Evolutionary conservation across 2,329 filamentous ascomycete genomes (phyloP).

Genomic region (Botryotinia convoluta): DNA sequence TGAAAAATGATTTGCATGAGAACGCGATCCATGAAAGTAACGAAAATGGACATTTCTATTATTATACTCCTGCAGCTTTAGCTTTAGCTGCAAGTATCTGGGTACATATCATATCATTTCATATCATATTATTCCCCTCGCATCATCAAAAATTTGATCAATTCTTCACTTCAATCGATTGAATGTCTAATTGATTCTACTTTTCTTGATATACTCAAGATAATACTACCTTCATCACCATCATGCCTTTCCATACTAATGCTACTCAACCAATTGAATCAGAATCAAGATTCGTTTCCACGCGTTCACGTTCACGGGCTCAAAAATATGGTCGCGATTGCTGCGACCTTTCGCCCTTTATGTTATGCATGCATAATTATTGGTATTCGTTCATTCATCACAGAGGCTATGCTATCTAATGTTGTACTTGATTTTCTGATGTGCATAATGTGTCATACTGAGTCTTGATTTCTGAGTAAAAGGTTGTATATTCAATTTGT

Average conservation of each 20-base stretch:
- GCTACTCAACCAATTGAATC: neutral
- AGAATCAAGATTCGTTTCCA: neutral
- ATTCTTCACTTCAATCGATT: neutral
- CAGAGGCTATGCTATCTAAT: neutral
- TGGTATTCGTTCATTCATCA: conserved; percentile 3
- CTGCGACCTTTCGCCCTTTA: conserved; percentile 5
- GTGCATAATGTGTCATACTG: conserved; percentile 19
- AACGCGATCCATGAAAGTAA: neutral
- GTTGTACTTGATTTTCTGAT: neutral
- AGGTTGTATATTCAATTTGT: neutral
- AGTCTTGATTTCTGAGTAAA: neutral
- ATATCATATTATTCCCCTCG: neutral
- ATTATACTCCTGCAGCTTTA: neutral
- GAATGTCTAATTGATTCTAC: neutral
- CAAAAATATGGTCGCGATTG: neutral
- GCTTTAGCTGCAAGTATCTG: neutral
- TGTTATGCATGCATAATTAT: conserved; percentile 7
- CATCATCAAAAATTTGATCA: neutral
- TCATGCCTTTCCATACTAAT: neutral
- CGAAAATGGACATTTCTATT: neutral
- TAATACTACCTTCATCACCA: neutral
- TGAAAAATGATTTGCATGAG: neutral
- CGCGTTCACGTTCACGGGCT: neutral
- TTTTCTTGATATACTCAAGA: neutral
- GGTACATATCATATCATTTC: neutral